Evolutionary conservation across 495 filamentous ascomycete genomes (phyloP), one percentile per base, ranked within the genome.

Genomic region (Neurospora sp.): DNA sequence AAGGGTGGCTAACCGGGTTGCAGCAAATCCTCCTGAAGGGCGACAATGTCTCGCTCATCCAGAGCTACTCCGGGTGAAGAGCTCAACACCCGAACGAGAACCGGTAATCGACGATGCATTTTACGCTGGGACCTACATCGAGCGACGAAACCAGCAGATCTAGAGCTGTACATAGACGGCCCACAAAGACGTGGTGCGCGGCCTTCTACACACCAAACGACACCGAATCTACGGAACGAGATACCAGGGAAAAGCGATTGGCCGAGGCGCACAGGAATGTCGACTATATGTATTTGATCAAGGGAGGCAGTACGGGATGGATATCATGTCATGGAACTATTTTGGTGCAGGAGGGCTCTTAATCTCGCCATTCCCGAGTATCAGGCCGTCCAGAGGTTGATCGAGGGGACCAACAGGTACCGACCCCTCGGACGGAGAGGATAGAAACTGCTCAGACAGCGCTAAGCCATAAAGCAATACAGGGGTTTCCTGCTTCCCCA

Each of bases 11-110:
- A 75, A 86, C 77, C 71, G 42, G 73, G 39, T 44, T 38, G 76
- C 78, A 98, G 96, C 96, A 97, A 88, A 97, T 99, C 73, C 84
- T 99, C 75, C 86, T 99, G 72, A 98, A 98, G 85, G 96, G 96
- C 75, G 96, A 99, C 83, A 99, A 98, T 77, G 94, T 99, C 27
- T 93, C 95, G 8, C 87, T 98, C 73, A 97, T 98, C 78, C 95
- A 98, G 83, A 90, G 89, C 72, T 81, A 95, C 79, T 86, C 88
- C 76, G 87, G 81, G 80, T 84, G 76, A 79, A 77, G 37, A 75
- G 74, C 72, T 78, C 62, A 20, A 44, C 9, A 35, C 12, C 16
- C 18, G 20, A 39, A 62, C 20, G 44, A 46, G 31, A 44, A 49
- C 23, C 54, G 37, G 27, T 44, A 46, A 38, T 71, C 39, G 70